phyloP scores from a whole-genome alignment of 371 early-diverging fungal genomes.

The Lichtheimia ornata region DNA sequence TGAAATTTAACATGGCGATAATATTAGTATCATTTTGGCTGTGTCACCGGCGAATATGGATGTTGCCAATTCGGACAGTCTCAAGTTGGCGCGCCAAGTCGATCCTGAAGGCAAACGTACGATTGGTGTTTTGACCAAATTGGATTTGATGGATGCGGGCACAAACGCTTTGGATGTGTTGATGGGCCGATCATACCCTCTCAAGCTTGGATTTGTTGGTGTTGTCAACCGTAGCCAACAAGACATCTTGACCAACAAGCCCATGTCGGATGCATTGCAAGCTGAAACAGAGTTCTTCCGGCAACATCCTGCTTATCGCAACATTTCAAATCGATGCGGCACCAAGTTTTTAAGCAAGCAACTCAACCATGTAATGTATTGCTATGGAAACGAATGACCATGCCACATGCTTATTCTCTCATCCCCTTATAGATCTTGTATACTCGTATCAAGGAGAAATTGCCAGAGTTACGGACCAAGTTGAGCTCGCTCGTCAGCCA shows the following conservation, averaged over 20 bases:
- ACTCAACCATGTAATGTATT: conserved; percentile 26
- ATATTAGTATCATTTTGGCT: conserved; percentile 84
- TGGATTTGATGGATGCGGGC: conserved; percentile 94
- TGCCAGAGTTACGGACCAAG: conserved; percentile 82
- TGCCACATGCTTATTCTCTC: too few species aligned
- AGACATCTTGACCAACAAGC: conserved; percentile 77
- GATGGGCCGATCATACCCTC: conserved; percentile 74
- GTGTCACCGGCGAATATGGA: conserved; percentile 93
- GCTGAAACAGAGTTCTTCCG: conserved; percentile 82
- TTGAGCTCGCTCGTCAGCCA: conserved; percentile 72
- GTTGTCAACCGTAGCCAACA: conserved; percentile 89
- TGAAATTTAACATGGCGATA: too few species aligned
- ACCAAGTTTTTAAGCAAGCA: conserved; percentile 30
- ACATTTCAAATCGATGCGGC: conserved; percentile 75
- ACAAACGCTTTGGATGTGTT: conserved; percentile 88
- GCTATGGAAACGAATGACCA: neutral
- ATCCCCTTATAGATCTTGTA: conserved; percentile 59
- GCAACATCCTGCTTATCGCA: conserved; percentile 82
- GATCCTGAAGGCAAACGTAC: conserved; percentile 85
- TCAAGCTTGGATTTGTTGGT: conserved; percentile 89
- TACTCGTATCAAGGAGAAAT: conserved; percentile 78
- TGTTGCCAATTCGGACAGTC: conserved; percentile 91
- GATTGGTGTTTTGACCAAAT: conserved; percentile 90
- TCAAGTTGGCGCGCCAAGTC: conserved; percentile 88
- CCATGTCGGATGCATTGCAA: conserved; percentile 78